A percentile compares a stretch with the other conserved stretches of the same genome.
Conservation (phyloP, 495 filamentous ascomycete species). For the Diplogelasinospora grovesii region DNA sequence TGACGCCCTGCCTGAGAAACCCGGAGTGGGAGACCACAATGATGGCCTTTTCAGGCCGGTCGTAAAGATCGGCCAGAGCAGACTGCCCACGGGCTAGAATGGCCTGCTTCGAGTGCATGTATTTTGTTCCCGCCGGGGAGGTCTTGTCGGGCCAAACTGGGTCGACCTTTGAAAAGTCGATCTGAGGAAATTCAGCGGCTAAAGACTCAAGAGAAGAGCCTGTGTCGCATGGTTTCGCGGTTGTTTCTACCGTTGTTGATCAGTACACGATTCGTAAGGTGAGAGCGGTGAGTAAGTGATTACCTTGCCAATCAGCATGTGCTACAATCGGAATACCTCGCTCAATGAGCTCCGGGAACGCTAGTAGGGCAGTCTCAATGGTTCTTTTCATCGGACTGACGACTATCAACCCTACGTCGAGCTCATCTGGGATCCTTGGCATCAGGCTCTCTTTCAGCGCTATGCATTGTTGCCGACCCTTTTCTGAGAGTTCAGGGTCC, state of each 20-base stretch:
- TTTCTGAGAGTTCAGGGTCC: constrained; percentile 50
- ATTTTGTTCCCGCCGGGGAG: constrained; percentile 32
- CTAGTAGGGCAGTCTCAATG: constrained; percentile 47
- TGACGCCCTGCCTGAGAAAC: constrained; percentile 45
- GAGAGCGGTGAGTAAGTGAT: not conserved
- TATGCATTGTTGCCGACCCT: constrained; percentile 46
- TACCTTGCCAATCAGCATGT: constrained; percentile 49
- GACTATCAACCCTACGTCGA: constrained; percentile 48
- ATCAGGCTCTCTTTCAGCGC: constrained; percentile 39
- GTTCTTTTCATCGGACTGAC: constrained; percentile 54
- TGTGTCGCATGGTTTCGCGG: constrained; percentile 50
- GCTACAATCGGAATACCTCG: constrained; percentile 45
- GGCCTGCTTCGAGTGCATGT: constrained; percentile 40
- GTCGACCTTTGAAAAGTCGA: constrained; percentile 49
- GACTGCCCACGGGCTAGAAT: constrained; percentile 43
- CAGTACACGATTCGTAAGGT: not conserved
- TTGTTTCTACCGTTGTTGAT: constrained; percentile 39
- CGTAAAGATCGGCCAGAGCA: constrained; percentile 40
- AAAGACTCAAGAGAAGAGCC: constrained; percentile 41
- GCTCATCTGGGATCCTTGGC: constrained; percentile 38
- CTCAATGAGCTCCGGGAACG: constrained; percentile 46
- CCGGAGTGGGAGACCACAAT: constrained; percentile 55
- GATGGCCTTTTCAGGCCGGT: constrained; percentile 52
- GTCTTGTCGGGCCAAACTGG: constrained; percentile 51
- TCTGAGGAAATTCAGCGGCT: constrained; percentile 40